phyloP scores from a whole-genome alignment of 345 rosid species.

The Corchorus capsularis region DNA sequence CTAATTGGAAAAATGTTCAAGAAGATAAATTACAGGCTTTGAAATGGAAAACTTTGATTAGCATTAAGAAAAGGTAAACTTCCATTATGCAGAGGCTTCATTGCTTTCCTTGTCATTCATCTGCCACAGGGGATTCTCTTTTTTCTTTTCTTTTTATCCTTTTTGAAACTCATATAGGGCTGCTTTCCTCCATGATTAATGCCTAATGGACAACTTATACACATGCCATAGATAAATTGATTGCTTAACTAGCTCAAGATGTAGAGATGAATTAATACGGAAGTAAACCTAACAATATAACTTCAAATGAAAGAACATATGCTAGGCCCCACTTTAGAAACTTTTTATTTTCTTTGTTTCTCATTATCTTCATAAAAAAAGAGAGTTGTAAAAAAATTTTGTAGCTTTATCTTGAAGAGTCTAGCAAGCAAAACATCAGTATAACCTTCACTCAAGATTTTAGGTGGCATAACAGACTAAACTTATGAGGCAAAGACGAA shows the following conservation, averaged over 20 bases:
- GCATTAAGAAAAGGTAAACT: background rate
- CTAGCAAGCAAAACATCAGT: no score
- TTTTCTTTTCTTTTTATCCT: background rate
- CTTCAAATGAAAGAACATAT: background rate
- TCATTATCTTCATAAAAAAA: slow-evolving; percentile 11
- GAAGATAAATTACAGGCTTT: background rate
- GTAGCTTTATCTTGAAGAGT: no score
- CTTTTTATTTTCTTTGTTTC: slow-evolving; percentile 2
- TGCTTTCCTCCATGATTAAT: slow-evolving; percentile 3
- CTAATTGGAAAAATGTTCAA: background rate
- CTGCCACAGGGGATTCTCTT: background rate
- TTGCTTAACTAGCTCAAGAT: background rate
- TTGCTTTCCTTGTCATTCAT: background rate
- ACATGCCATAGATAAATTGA: background rate
- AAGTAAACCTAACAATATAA: background rate
- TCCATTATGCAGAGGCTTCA: background rate
- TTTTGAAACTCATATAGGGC: background rate
- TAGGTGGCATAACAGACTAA: background rate
- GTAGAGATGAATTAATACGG: background rate
- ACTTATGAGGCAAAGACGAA: background rate
- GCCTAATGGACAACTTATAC: background rate
- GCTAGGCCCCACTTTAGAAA: background rate
- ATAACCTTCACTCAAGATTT: no score
- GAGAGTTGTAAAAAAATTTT: no score
- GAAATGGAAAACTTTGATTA: background rate